phyloP scores from a whole-genome alignment of 2,329 filamentous ascomycete species.

The Thielaviopsis euricoi region DNA sequence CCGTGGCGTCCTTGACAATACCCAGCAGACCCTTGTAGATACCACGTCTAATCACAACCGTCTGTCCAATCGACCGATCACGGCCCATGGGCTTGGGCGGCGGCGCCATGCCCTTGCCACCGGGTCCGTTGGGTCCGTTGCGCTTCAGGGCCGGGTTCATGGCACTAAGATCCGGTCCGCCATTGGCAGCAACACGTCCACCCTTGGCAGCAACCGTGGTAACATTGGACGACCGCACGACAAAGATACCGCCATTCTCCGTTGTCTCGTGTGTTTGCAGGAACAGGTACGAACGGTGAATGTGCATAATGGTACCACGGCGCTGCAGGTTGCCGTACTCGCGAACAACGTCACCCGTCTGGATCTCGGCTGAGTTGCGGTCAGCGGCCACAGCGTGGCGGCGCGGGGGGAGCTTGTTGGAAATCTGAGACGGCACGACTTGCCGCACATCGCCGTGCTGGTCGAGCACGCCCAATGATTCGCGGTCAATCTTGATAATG shows the following conservation, averaged over 20 bases:
- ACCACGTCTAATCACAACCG: slow-evolving; percentile 73
- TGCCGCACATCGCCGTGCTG: slow-evolving; percentile 73
- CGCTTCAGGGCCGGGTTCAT: slow-evolving; percentile 86
- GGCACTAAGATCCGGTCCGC: slow-evolving; percentile 64
- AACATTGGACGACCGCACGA: slow-evolving; percentile 71
- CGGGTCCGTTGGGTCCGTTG: slow-evolving; percentile 34
- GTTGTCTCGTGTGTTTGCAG: slow-evolving; percentile 67
- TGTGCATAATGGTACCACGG: slow-evolving; percentile 79
- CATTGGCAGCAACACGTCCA: slow-evolving; percentile 46
- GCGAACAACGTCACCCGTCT: slow-evolving; percentile 79
- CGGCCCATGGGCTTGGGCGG: slow-evolving; percentile 65
- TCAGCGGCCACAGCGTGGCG: slow-evolving; percentile 82
- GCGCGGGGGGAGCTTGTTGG: slow-evolving; percentile 70
- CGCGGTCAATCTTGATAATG: slow-evolving; percentile 87
- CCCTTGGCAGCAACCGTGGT: slow-evolving; percentile 89
- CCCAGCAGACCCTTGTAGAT: slow-evolving; percentile 85
- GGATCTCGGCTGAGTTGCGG: slow-evolving; percentile 82
- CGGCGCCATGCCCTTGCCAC: slow-evolving; percentile 29
- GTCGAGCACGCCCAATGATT: slow-evolving; percentile 77
- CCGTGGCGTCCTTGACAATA: slow-evolving; percentile 89
- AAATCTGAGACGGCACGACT: slow-evolving; percentile 78
- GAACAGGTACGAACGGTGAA: slow-evolving; percentile 86
- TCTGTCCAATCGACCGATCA: slow-evolving; percentile 78
- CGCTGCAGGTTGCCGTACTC: slow-evolving; percentile 75
- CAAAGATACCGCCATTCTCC: slow-evolving; percentile 81